Conservation (phyloP, 768 basidiomycete species). For the Russula sp. region DNA sequence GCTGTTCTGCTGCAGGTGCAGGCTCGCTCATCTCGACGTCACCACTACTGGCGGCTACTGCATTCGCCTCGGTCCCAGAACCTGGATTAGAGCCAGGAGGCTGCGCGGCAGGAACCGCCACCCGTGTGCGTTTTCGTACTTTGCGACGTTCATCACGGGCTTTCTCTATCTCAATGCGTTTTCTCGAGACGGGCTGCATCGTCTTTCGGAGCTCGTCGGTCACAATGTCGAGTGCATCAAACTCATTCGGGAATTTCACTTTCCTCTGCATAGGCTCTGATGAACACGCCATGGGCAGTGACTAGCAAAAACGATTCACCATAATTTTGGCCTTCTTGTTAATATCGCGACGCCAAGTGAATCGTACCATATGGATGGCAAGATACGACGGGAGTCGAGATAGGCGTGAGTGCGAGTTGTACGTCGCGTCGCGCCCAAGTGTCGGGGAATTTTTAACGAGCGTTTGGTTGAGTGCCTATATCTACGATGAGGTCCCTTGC, state of each 20-base stretch:
- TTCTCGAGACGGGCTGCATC: conserved; percentile 65
- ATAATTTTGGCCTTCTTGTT: conserved; percentile 95
- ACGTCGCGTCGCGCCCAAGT: conserved; percentile 76
- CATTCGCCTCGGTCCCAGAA: conserved; percentile 20
- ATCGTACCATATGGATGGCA: conserved; percentile 93
- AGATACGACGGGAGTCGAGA: conserved; percentile 82
- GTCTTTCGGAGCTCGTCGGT: conserved; percentile 76
- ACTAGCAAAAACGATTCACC: conserved; percentile 44
- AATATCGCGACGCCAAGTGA: conserved; percentile 91
- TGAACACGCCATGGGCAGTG: neutral
- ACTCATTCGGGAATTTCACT: conserved; percentile 90
- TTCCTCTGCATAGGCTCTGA: conserved; percentile 51
- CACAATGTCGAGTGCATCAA: conserved; percentile 79
- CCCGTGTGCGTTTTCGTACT: conserved; percentile 72
- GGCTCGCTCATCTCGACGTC: conserved; percentile 53
- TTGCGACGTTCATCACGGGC: conserved; percentile 81
- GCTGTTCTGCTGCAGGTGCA: conserved; percentile 33
- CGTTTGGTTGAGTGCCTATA: conserved; percentile 79
- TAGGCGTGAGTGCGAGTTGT: conserved; percentile 76
- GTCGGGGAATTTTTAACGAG: conserved; percentile 81
- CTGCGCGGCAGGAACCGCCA: conserved; percentile 35
- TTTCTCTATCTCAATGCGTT: conserved; percentile 77
- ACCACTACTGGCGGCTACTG: conserved; percentile 29
- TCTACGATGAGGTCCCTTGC: neutral
- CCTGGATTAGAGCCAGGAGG: conserved; percentile 18